Percentiles rank a stretch among this genome's conserved stretches.
Evolutionary conservation across 2,329 filamentous ascomycete species (phyloP).

Genomic region (Shiraia sp.): DNA sequence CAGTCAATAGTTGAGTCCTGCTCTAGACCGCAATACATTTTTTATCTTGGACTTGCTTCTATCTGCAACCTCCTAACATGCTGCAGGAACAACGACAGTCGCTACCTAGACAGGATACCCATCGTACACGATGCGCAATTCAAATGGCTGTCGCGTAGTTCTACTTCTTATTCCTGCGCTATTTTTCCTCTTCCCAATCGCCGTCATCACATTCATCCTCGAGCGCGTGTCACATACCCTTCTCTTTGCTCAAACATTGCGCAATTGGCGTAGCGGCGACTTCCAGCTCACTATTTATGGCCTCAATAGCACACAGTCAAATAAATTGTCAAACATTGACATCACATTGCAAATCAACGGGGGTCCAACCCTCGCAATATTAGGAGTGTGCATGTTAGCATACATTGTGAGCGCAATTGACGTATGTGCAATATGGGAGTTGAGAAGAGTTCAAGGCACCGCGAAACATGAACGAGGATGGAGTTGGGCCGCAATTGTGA

Average conservation of each 20-base stretch:
- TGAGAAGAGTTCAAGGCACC: constrained; percentile 31
- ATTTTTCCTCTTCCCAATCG: constrained; percentile 26
- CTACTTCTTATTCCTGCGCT: constrained; percentile 25
- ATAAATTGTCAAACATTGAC: constrained; percentile 7
- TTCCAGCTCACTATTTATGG: constrained; percentile 14
- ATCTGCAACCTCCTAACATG: too few relatives aligned
- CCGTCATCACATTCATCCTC: constrained; percentile 25
- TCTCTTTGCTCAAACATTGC: constrained; percentile 12
- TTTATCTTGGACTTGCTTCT: too few relatives aligned
- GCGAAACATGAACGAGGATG: constrained; percentile 20
- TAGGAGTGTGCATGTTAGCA: constrained; percentile 20
- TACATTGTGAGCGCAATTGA: constrained; percentile 22
- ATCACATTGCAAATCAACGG: constrained; percentile 17
- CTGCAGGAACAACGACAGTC: too few relatives aligned
- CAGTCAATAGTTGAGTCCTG: too few relatives aligned
- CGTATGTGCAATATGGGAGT: constrained; percentile 32
- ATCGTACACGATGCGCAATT: constrained; percentile 27
- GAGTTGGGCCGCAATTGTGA: too few relatives aligned
- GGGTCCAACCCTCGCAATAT: constrained; percentile 18
- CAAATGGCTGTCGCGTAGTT: constrained; percentile 24
- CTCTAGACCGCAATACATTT: too few relatives aligned
- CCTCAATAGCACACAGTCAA: constrained; percentile 9
- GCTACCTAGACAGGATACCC: too few relatives aligned
- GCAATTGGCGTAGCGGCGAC: constrained; percentile 15
- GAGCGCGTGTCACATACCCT: constrained; percentile 29